A percentile compares a stretch with the other conserved stretches of the same genome.
Evolutionary conservation across 768 basidiomycete species (phyloP).

Genomic region (Arthromyces matolae): DNA sequence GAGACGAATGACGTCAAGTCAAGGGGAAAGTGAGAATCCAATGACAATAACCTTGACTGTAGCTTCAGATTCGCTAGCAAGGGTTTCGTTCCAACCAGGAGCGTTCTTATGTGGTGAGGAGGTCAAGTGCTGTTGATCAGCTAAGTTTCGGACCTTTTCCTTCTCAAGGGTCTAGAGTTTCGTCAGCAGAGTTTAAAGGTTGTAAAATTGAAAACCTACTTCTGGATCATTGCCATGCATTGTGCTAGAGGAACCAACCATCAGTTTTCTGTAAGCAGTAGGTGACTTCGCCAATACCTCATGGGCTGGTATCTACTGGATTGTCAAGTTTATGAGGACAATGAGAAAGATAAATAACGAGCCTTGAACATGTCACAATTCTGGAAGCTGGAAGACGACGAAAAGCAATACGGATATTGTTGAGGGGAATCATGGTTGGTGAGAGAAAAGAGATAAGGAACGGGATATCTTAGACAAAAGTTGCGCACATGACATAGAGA

Average conservation of each 20-base stretch:
- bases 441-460: no score
- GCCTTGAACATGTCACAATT: not conserved
- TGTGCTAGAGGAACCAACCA: slow-evolving; percentile 33
- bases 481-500: no score
- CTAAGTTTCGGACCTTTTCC: slow-evolving; percentile 51
- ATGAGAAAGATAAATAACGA: not conserved
- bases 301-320: slow-evolving; percentile 20
- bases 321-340: not conserved
- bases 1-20: not conserved
- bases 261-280: not conserved
- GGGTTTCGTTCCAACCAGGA: slow-evolving; percentile 69
- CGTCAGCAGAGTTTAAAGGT: not conserved
- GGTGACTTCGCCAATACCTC: slow-evolving; percentile 22
- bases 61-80: slow-evolving; percentile 65
- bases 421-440: slow-evolving; percentile 12
- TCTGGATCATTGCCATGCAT: slow-evolving; percentile 60
- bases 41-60: slow-evolving; percentile 46
- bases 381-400: slow-evolving; percentile 1
- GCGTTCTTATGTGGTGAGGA: slow-evolving; percentile 50
- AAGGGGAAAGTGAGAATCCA: not conserved
- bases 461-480: no score
- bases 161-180: slow-evolving; percentile 40
- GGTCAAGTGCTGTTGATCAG: slow-evolving; percentile 39
- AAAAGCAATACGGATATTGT: slow-evolving; percentile 1
- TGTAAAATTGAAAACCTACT: slow-evolving; percentile 25